Base-by-base conservation (phyloP, 148 eudicot genomes). In the Heliosperma pusillum region DNA sequence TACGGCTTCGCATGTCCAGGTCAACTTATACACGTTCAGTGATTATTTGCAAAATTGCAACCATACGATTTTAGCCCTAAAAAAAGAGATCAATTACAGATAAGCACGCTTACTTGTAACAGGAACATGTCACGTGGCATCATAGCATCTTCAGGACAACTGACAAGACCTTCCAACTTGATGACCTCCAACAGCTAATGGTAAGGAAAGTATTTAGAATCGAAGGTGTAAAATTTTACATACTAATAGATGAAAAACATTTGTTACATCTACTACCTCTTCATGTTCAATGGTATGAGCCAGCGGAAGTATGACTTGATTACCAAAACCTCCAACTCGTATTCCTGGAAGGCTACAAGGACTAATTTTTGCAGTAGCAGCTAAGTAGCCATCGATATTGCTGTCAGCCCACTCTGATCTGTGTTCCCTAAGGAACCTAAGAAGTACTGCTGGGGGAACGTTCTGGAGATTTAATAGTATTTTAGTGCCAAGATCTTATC, bases 391-490 rank as follows among this genome's bases (percentile, higher is more conserved):
- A 86, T 94, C 98, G 62, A 90, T 88, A 66, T 78, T 89, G 80
- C 82, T 90, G 87, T 94, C 98, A 29, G 97, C 98, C 97, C 98
- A 94, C 79, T 94, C 98, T 24, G 96, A 94, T 78, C 98, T 85
- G 79, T 94, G 97, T 84, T 94, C 98, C 60, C 98, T 73, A 79
- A 94, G 76, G 76, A 94, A 94, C 76, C 96, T 83, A 12, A 94
- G 89, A 52, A 94, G 93, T 75, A 91, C 90, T 19, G 98, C 96
- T n/a, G 98, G 98, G 3, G 98, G 93, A 40, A 94, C 97, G 87
- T 91, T 94, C 98, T 94, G 87, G 71, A 85, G 76, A 50, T 33
- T 52, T 21, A 73, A 50, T 11, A 62, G 70, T 68, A 57, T 30
- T 10, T 42, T 68, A 66, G 47, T 40, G 70, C 13, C 15, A 40